These are phyloP conservation scores for Lathyrus aphaca DNA, from an alignment of 306 rosid genomes.

Conservation along the genomic window DNA sequence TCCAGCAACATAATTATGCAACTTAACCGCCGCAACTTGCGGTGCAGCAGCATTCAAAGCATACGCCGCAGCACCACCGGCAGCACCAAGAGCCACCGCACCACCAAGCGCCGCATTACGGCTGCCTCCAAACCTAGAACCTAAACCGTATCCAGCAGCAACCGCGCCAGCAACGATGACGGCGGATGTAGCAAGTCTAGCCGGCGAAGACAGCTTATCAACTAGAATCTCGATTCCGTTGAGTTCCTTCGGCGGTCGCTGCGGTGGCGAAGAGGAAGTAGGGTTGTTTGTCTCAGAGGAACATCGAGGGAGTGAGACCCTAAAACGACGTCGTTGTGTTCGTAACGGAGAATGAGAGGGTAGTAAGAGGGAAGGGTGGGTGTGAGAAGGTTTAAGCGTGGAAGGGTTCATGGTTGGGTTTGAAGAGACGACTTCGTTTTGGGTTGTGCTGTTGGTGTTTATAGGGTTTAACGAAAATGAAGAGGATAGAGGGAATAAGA, in stretches of 20 bases:
- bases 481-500: slow-evolving; percentile 35
- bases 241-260: slow-evolving; percentile 63
- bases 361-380: slow-evolving; percentile 43
- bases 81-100: slow-evolving; percentile 79
- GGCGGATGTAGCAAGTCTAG: slow-evolving; percentile 73
- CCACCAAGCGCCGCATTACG: slow-evolving; percentile 74
- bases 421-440: slow-evolving; percentile 53
- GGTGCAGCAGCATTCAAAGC: slow-evolving; percentile 78
- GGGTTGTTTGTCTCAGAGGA: slow-evolving; percentile 40
- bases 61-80: slow-evolving; percentile 73
- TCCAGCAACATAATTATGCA: slow-evolving; percentile 81
- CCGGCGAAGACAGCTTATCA: slow-evolving; percentile 68
- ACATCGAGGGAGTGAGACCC: slow-evolving; percentile 63
- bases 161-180: slow-evolving; percentile 74
- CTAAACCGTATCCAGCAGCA: slow-evolving; percentile 87
- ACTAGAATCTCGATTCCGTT: slow-evolving; percentile 73
- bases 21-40: slow-evolving; percentile 80
- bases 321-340: slow-evolving; percentile 63
- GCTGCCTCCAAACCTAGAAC: slow-evolving; percentile 61
- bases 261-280: slow-evolving; percentile 36
- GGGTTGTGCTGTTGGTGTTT: slow-evolving; percentile 11
- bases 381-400: slow-evolving; percentile 46
- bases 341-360: slow-evolving; percentile 54
- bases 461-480: slow-evolving; percentile 61
- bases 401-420: slow-evolving; percentile 70